Conservation (phyloP, 1,284 basidiomycete genomes). For the Microstroma glucosiphilum region DNA sequence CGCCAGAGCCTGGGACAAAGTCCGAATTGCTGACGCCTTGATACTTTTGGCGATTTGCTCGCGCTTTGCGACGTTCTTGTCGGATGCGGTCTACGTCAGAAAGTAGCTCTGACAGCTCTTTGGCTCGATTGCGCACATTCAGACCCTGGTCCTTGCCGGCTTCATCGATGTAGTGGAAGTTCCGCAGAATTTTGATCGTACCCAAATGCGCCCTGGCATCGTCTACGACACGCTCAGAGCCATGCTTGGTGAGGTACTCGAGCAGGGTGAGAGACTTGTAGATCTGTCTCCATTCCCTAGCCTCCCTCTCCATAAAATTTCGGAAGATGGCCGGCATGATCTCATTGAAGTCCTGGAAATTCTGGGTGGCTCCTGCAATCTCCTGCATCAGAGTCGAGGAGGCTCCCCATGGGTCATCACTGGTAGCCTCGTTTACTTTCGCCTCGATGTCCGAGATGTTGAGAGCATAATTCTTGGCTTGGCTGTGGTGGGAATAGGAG, state of each 20-base stretch:
- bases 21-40: slow-evolving; percentile 76
- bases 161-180: slow-evolving; percentile 97
- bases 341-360: slow-evolving; percentile 97
- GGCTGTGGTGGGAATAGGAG: slow-evolving; percentile 17
- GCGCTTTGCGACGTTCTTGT: slow-evolving; percentile 82
- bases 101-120: slow-evolving; percentile 81
- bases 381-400: slow-evolving; percentile 98
- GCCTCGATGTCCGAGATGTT: slow-evolving; percentile 96
- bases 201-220: slow-evolving; percentile 90
- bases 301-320: slow-evolving; percentile 78
- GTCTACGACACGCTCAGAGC: slow-evolving; percentile 96
- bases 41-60: slow-evolving; percentile 87
- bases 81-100: slow-evolving; percentile 87
- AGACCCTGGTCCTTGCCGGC: slow-evolving; percentile 99
- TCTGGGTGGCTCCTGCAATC: slow-evolving; percentile 90
- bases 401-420: slow-evolving; percentile 97
- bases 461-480: slow-evolving; percentile 60
- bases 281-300: slow-evolving; percentile 95
- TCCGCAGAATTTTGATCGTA: slow-evolving; percentile 93
- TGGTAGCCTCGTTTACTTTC: slow-evolving; percentile 94
- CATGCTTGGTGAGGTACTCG: slow-evolving; percentile 94
- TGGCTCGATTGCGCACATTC: slow-evolving; percentile 90
- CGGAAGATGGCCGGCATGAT: slow-evolving; percentile 97
- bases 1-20: slow-evolving; percentile 58
- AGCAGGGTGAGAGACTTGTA: slow-evolving; percentile 96